A percentile compares a stretch with the other conserved stretches of the same genome.
These are phyloP conservation scores for Mrakiaceae sp. DNA, from an alignment of 1,284 basidiomycete genomes.

Conservation along the genomic window DNA sequence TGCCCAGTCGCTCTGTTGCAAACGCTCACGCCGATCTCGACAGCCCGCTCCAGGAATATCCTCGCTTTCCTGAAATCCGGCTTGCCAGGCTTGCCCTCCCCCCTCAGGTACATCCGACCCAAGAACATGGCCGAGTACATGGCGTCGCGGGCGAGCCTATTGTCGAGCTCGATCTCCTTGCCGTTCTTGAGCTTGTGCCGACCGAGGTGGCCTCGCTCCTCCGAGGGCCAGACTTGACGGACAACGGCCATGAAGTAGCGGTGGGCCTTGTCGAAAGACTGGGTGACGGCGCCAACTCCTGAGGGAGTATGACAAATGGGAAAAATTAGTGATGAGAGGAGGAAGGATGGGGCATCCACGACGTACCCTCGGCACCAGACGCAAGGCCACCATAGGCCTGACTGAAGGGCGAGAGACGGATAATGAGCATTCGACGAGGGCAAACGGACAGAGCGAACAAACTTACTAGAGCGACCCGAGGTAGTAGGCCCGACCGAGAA, in stretches of 20 bases:
- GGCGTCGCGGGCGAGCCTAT: constrained; percentile 48
- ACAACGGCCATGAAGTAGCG: constrained; percentile 74
- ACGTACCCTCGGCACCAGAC: constrained; percentile 65
- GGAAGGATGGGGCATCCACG: neutral
- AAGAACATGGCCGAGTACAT: constrained; percentile 66
- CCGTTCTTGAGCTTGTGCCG: constrained; percentile 42
- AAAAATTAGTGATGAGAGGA: neutral
- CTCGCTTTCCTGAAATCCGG: constrained; percentile 57
- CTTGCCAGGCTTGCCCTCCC: constrained; percentile 66
- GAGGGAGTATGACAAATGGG: neutral
- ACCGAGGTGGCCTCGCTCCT: constrained; percentile 26
- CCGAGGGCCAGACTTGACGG: constrained; percentile 67
- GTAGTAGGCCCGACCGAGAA: constrained; percentile 85
- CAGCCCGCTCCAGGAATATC: neutral
- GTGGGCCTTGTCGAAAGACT: constrained; percentile 60
- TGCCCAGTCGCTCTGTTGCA: neutral
- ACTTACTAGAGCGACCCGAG: constrained; percentile 68
- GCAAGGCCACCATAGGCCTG: constrained; percentile 55
- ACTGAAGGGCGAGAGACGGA: neutral
- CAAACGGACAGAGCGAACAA: neutral
- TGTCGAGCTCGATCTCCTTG: constrained; percentile 33
- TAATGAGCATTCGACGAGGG: neutral
- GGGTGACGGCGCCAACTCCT: constrained; percentile 57
- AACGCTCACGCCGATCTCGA: neutral
- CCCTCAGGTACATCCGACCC: constrained; percentile 85